Evolutionary conservation across 1,284 basidiomycete species (phyloP).

Genomic region (Golubevia pallescens): DNA sequence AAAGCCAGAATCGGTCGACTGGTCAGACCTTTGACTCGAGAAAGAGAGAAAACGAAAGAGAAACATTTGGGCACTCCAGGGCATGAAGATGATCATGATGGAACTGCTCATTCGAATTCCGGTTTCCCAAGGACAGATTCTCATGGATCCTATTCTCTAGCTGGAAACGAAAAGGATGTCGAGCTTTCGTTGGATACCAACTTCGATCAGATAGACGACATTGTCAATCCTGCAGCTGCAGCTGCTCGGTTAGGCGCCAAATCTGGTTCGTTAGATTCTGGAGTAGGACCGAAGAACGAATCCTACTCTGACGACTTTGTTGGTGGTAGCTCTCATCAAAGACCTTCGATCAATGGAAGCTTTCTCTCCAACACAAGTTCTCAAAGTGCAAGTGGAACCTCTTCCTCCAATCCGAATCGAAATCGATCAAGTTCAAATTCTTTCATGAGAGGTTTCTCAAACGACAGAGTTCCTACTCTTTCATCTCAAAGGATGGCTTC

Average conservation of each 20-base stretch:
- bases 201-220: conserved; percentile 81
- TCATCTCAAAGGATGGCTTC: no score
- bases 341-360: conserved; percentile 3
- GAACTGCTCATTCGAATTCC: conserved; percentile 1
- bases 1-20: conserved; percentile 4
- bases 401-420: no score
- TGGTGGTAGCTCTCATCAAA: no score
- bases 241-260: conserved; percentile 9
- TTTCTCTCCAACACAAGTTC: neutral
- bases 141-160: neutral
- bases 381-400: neutral
- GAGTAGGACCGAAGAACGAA: neutral
- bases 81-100: conserved; percentile 7
- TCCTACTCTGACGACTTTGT: neutral
- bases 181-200: conserved; percentile 75
- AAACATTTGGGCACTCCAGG: neutral
- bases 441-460: no score
- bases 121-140: neutral
- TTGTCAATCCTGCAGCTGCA: conserved; percentile 70
- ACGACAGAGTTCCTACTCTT: no score
- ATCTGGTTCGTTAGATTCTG: conserved; percentile 31
- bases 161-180: conserved; percentile 9
- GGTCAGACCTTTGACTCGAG: conserved; percentile 13
- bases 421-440: no score
- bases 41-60: conserved; percentile 10